Percentiles rank a stretch among this genome's conserved stretches.
Conservation (phyloP, 2,329 filamentous ascomycete genomes). For the Stagonosporopsis chrysanthemi region DNA sequence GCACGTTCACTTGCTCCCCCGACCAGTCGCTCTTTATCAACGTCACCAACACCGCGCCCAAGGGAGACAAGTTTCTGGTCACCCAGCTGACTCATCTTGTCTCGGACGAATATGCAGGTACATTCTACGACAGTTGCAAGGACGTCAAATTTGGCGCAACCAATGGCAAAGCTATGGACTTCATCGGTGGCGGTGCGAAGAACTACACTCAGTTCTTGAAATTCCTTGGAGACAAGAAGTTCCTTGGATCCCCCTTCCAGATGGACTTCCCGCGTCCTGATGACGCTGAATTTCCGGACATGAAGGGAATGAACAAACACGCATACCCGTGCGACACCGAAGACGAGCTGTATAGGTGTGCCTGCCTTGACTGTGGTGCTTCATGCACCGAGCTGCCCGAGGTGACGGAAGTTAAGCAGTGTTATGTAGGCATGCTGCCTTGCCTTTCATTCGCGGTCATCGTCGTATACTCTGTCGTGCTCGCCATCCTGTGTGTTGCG, state of each 20-base stretch:
- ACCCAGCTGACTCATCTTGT: conserved; percentile 91
- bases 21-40: conserved; percentile 97
- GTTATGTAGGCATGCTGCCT: conserved; percentile 85
- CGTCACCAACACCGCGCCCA: conserved; percentile 76
- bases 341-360: conserved; percentile 84
- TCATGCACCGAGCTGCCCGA: conserved; percentile 84
- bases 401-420: conserved; percentile 73
- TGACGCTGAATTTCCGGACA: conserved; percentile 68
- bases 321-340: conserved; percentile 90
- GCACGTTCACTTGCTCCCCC: conserved; percentile 96
- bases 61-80: conserved; percentile 70
- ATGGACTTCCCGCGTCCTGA: conserved; percentile 82
- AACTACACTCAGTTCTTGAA: conserved; percentile 87
- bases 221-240: conserved; percentile 91
- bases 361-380: conserved; percentile 89
- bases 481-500: conserved; percentile 71
- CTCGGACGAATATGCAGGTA: conserved; percentile 80
- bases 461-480: conserved; percentile 78
- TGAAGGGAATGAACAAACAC: conserved; percentile 74
- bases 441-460: conserved; percentile 95
- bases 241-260: conserved; percentile 93
- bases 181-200: conserved; percentile 94
- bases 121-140: conserved; percentile 97
- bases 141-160: conserved; percentile 98
- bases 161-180: conserved; percentile 90